Evolutionary conservation across 164 flowering plant species (phyloP).

Genomic region (Liriodendron chinense): DNA sequence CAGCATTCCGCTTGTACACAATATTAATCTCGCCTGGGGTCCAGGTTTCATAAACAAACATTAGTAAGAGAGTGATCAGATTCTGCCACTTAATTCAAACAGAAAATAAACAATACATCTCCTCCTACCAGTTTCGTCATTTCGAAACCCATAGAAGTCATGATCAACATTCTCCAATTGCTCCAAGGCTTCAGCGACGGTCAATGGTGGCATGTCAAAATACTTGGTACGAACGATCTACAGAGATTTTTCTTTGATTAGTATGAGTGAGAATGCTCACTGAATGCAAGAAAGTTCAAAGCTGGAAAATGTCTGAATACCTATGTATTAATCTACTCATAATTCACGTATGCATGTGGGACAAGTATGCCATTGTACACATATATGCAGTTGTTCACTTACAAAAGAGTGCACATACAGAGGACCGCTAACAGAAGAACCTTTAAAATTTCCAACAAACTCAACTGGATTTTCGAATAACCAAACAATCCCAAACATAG

Average conservation of each 20-base stretch:
- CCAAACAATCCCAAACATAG: too few relatives aligned
- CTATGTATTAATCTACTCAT: too few relatives aligned
- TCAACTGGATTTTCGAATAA: too few relatives aligned
- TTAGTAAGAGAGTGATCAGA: not conserved
- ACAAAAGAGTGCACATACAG: too few relatives aligned
- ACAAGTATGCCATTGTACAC: too few relatives aligned
- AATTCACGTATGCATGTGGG: too few relatives aligned
- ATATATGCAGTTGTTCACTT: too few relatives aligned
- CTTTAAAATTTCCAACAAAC: too few relatives aligned
- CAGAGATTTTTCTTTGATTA: not conserved
- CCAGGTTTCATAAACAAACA: not conserved
- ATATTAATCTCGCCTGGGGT: slow-evolving; percentile 81
- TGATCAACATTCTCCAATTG: slow-evolving; percentile 86
- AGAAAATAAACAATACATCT: not conserved
- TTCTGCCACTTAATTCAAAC: not conserved
- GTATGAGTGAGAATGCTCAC: not conserved
- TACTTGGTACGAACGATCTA: slow-evolving; percentile 90
- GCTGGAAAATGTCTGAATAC: too few relatives aligned
- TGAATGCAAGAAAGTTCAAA: not conserved
- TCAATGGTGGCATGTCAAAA: slow-evolving; percentile 95
- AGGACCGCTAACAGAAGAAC: too few relatives aligned
- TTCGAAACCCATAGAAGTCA: slow-evolving; percentile 87
- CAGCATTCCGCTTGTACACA: slow-evolving; percentile 75
- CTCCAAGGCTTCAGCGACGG: slow-evolving; percentile 74
- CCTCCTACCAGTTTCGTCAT: slow-evolving; percentile 91